Evolutionary conservation across 2,329 filamentous ascomycete species (phyloP).

Genomic region (Clarireedia hainanense): DNA sequence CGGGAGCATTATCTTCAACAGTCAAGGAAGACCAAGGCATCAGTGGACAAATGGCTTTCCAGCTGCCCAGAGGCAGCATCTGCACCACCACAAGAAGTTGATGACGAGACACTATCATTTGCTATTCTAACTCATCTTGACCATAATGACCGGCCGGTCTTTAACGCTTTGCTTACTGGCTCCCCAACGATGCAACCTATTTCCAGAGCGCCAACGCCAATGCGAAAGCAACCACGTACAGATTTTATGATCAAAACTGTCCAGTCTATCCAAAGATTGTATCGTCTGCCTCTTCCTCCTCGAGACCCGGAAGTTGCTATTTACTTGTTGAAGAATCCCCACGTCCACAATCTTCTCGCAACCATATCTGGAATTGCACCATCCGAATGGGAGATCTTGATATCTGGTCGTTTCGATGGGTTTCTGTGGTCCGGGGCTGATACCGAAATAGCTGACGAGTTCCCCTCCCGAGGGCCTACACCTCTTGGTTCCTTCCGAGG

Average conservation of each 20-base stretch:
- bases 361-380: constrained; percentile 82
- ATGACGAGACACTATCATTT: constrained; percentile 89
- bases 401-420: constrained; percentile 88
- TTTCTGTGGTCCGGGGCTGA: constrained; percentile 93
- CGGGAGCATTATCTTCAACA: constrained; percentile 87
- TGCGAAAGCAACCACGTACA: constrained; percentile 51
- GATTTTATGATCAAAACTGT: constrained; percentile 69
- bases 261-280: constrained; percentile 75
- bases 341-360: constrained; percentile 76
- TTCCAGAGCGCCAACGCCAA: constrained; percentile 60
- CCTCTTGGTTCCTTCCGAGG: constrained; percentile 37
- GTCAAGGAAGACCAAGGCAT: constrained; percentile 84
- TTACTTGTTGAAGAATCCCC: constrained; percentile 75
- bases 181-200: constrained; percentile 45
- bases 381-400: constrained; percentile 94
- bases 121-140: constrained; percentile 86
- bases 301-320: constrained; percentile 81
- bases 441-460: constrained; percentile 36
- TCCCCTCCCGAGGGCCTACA: constrained; percentile 44
- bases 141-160: constrained; percentile 66
- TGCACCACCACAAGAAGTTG: constrained; percentile 77
- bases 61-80: constrained; percentile 64
- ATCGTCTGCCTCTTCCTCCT: constrained; percentile 63
- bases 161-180: constrained; percentile 69
- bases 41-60: constrained; percentile 83